phyloP scores from a whole-genome alignment of 75 land plant genomes.

The Selaginella moellendorffii region DNA sequence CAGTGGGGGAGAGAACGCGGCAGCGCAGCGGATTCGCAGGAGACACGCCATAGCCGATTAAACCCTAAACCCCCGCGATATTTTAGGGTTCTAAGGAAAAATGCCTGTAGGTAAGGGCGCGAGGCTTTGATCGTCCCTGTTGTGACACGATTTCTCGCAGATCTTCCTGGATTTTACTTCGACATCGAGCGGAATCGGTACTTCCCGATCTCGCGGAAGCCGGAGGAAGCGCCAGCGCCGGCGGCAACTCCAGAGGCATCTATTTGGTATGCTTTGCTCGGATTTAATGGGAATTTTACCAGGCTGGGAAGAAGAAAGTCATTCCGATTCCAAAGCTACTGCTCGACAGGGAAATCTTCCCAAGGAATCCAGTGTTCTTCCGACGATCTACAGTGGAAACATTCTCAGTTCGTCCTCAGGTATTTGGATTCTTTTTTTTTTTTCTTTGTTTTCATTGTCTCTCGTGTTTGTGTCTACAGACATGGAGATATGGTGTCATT shows the following conservation, averaged over 20 bases:
- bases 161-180: constrained; percentile 9
- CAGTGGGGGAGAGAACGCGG: not conserved
- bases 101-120: too few relatives aligned
- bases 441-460: not conserved
- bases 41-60: constrained; percentile 1
- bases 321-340: not conserved
- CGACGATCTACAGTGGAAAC: not conserved
- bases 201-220: not conserved
- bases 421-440: not conserved
- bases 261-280: too few relatives aligned
- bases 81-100: too few relatives aligned
- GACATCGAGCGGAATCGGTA: constrained; percentile 7
- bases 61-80: not conserved
- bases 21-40: not conserved
- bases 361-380: not conserved
- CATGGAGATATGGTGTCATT: not conserved
- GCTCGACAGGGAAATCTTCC: not conserved
- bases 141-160: too few relatives aligned
- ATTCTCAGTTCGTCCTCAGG: not conserved
- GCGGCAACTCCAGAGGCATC: too few relatives aligned
- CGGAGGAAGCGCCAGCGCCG: too few relatives aligned
- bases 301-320: not conserved
- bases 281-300: not conserved
- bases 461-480: not conserved
- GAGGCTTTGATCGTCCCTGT: too few relatives aligned